Evolutionary conservation across 139 green algal species (phyloP), one percentile per base, ranked within the genome.

Genomic region (Chlamydomonas sp.): DNA sequence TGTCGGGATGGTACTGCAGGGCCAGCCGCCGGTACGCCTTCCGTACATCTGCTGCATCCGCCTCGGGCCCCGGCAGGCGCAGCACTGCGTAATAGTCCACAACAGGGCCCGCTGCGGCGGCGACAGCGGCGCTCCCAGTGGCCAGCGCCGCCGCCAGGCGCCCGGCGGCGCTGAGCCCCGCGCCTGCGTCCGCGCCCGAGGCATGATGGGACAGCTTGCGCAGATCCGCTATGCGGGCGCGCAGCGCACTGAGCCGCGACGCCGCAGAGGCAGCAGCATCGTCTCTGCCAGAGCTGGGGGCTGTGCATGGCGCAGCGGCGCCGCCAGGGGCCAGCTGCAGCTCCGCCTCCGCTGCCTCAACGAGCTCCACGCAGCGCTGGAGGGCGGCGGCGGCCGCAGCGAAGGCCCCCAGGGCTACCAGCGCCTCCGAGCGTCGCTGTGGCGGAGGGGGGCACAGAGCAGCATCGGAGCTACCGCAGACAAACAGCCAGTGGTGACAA

Each of bases 1-100:
- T 96, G 83, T 95, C 93, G 57, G 93, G 93, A 73, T 96, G 93
- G 73, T 91, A 91, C 72, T 90, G 90, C 49, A 96, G 83, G 64
- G 92, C 91, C 5, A 95, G 80, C 62, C 89, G 88, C 63, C 88
- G 91, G 87, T 92, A 94, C 3, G 91, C 86, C 69, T 79, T 72
- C 73, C 87, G 90, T 14, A 96, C 76, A 16, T 95, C 93, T 16
- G 88, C 68, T 1, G 58, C 61, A 2, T 74, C 68, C 8, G 90
- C 90, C 3, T 80, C 75, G 1, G 74, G 66, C 31, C 31, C 31
- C 71, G 74, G 73, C 61, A 96, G 7, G 4, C 92, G 92, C 77
- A 96, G 81, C 5, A 95, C 90, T 5, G 87, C 79, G 59, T 96
- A 96, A 75, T 95, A 88, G 77, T 95, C 90, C 1, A 74, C 73